A percentile compares a stretch with the other conserved stretches of the same genome.
phyloP scores from a whole-genome alignment of 208 protist genomes.

The Phytomonas serpens region DNA sequence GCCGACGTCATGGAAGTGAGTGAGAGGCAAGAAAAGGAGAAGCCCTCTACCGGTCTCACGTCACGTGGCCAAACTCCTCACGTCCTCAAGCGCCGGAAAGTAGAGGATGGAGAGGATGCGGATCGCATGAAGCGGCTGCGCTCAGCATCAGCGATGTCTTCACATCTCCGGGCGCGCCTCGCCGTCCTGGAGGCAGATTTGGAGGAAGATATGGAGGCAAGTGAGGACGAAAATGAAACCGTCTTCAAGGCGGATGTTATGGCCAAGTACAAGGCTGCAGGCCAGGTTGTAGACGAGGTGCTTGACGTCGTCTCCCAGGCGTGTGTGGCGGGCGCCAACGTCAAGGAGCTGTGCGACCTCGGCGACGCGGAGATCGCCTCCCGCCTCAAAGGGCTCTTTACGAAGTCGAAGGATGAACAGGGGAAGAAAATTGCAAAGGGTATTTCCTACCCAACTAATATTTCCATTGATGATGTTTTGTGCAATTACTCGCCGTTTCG shows the following conservation, averaged over 20 bases:
- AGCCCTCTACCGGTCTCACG: not conserved
- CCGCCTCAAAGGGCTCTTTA: slow-evolving; percentile 48
- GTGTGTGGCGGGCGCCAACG: slow-evolving; percentile 68
- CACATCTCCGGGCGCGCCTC: slow-evolving; percentile 45
- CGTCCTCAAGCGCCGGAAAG: not conserved
- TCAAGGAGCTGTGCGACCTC: slow-evolving; percentile 52
- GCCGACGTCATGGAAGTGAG: not conserved
- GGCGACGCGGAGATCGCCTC: slow-evolving; percentile 48
- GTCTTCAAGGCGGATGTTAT: slow-evolving; percentile 86
- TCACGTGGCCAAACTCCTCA: not conserved
- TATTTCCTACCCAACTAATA: slow-evolving; percentile 96
- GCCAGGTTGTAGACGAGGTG: slow-evolving; percentile 88
- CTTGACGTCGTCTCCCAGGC: slow-evolving; percentile 65
- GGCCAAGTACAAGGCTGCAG: slow-evolving; percentile 94
- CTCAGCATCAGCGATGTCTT: slow-evolving; percentile 5
- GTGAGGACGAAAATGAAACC: slow-evolving; percentile 69
- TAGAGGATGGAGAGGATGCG: slow-evolving; percentile 1
- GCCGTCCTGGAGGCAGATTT: slow-evolving; percentile 45
- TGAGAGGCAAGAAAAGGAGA: not conserved
- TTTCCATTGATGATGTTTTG: slow-evolving; percentile 96
- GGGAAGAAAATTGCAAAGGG: slow-evolving; percentile 71
- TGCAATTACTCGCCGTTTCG: slow-evolving; percentile 95
- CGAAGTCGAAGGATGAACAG: slow-evolving; percentile 38
- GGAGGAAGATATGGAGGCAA: slow-evolving; percentile 46
- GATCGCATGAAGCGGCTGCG: not conserved